Evolutionary conservation across 495 filamentous ascomycete genomes (phyloP).

Genomic region (Margaritispora aquatica): DNA sequence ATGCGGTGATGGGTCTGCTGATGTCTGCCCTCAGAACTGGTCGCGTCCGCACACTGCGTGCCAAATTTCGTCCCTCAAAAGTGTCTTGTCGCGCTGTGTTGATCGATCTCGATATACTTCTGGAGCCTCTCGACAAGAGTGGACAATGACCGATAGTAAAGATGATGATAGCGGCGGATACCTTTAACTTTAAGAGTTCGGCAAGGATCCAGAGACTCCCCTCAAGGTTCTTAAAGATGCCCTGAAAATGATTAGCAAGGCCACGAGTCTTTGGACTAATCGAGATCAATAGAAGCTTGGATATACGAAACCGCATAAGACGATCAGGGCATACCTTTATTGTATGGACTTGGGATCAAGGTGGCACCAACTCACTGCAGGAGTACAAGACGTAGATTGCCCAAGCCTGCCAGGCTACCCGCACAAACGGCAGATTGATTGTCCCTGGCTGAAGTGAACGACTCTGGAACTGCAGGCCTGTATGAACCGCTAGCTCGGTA

Average conservation of each 20-base stretch:
- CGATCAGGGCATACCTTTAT: constrained; percentile 23
- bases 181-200: constrained; percentile 12
- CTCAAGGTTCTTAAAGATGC: background rate
- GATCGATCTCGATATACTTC: no score
- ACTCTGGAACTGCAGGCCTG: background rate
- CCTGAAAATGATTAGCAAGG: constrained; percentile 14
- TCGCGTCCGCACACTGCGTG: background rate
- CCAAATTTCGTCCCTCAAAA: background rate
- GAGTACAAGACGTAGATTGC: background rate
- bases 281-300: constrained; percentile 9
- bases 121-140: background rate
- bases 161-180: constrained; percentile 13
- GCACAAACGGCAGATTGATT: constrained; percentile 21
- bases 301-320: constrained; percentile 14
- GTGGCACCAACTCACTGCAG: constrained; percentile 12
- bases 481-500: background rate
- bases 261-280: constrained; percentile 20
- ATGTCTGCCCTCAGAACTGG: background rate
- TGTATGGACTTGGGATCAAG: constrained; percentile 2
- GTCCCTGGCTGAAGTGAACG: constrained; percentile 5
- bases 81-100: no score
- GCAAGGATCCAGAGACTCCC: constrained; percentile 12
- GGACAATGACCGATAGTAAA: constrained; percentile 7
- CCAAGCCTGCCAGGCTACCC: constrained; percentile 12
- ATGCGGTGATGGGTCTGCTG: background rate